These are phyloP conservation scores for Kodamaea lidongshanica DNA, from an alignment of 805 yeast genomes.

Conservation along the genomic window DNA sequence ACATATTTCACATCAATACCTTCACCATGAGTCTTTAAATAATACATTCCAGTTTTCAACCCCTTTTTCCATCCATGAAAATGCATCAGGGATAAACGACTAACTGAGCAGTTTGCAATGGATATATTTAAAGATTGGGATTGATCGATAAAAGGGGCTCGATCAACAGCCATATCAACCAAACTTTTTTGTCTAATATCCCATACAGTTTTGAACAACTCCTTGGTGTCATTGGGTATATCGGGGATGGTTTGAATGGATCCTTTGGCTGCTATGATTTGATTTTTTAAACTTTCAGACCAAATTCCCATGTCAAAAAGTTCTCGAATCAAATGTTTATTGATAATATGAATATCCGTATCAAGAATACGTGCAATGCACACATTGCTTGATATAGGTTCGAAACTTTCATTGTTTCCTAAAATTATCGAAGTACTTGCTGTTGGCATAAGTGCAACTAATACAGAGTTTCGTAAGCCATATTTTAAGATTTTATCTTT, in stretches of 20 bases:
- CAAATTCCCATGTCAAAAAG: conserved; percentile 77
- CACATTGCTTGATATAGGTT: conserved; percentile 90
- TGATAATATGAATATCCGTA: conserved; percentile 91
- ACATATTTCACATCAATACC: conserved; percentile 6
- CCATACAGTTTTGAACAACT: conserved; percentile 92
- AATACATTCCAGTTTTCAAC: conserved; percentile 37
- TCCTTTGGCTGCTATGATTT: conserved; percentile 71
- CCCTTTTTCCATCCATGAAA: conserved; percentile 38
- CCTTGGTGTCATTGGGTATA: conserved; percentile 70
- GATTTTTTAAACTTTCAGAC: conserved; percentile 72
- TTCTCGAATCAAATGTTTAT: conserved; percentile 78
- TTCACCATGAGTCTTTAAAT: conserved; percentile 26
- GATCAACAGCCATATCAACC: conserved; percentile 80
- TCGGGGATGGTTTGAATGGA: conserved; percentile 72
- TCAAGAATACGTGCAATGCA: conserved; percentile 86
- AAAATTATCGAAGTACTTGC: conserved; percentile 95
- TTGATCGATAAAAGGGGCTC: conserved; percentile 62
- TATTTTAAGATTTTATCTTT: conserved; percentile 51
- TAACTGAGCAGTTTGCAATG: conserved; percentile 31
- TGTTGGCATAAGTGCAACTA: conserved; percentile 96
- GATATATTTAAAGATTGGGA: conserved; percentile 42
- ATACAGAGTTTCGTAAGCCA: conserved; percentile 81
- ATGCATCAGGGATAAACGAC: conserved; percentile 38
- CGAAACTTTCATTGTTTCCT: conserved; percentile 93
- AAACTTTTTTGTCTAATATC: conserved; percentile 82